Evolutionary conservation across 768 basidiomycete species (phyloP).

Genomic region (Lactarius sanguifluus): DNA sequence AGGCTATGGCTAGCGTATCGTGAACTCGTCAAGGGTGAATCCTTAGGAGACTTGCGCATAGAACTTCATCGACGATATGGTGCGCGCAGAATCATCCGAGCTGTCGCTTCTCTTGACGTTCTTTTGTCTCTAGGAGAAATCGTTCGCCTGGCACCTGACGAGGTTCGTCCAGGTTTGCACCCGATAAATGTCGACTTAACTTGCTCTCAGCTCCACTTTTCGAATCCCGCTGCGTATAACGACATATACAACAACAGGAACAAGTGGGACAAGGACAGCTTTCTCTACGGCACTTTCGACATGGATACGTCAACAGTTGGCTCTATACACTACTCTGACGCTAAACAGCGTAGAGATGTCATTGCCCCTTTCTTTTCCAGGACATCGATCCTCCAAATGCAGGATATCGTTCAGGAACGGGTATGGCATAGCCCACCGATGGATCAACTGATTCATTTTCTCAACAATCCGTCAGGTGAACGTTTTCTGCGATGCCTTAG

Average conservation of each 20-base stretch:
- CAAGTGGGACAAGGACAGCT: too few relatives aligned
- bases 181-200: background rate
- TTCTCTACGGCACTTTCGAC: conserved; percentile 7
- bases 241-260: too few relatives aligned
- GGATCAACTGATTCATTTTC: too few relatives aligned
- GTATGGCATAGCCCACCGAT: background rate
- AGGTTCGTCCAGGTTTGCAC: background rate
- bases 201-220: background rate
- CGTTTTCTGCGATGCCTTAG: background rate
- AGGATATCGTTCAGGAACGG: background rate
- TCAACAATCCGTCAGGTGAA: background rate
- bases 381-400: conserved; percentile 2
- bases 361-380: conserved; percentile 4
- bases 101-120: too few relatives aligned
- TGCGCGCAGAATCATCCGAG: background rate
- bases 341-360: background rate
- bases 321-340: too few relatives aligned
- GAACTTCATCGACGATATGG: background rate
- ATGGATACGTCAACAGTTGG: conserved; percentile 1
- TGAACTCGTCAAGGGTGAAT: background rate
- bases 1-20: background rate
- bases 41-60: background rate
- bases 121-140: background rate
- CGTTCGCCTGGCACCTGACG: background rate
- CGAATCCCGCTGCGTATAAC: too few relatives aligned